Evolutionary conservation across 2,329 filamentous ascomycete genomes (phyloP), one percentile per base, ranked within the genome.

Genomic region (Epichloe glyceriae): DNA sequence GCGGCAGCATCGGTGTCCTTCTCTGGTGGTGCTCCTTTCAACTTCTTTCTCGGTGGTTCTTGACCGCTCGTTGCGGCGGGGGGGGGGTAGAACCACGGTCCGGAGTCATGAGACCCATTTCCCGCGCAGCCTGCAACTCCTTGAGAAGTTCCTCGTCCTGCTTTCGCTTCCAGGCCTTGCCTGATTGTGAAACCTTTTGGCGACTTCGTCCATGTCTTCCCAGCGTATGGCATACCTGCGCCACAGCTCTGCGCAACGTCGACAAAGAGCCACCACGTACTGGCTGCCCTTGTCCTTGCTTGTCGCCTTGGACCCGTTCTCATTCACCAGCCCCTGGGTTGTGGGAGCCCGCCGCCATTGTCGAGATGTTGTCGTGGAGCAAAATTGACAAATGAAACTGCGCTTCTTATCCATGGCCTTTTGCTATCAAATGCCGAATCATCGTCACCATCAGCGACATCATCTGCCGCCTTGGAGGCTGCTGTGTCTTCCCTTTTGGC

Each of bases 341-440:
- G 82, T 84, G 8, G 93, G 93, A 12, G 93, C 93, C 53, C 91
- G 80, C 51, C 93, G 80, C 93, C 93, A 98, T 65, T 95, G 88
- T 48, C 88, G 79, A 5, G 90, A 95, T 51, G 77, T 75, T 54
- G 85, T 85, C 3, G 82, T 86, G 48, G 74, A 77, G 67, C 93
- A 98, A 64, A 96, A 97, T 64, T 95, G 96, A 76, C 93, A 98
- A 57, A 88, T 78, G 61, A 98, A 97, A 19, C 79, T 79, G 55
- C 86, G 83, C 67, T 94, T 95, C 64, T 84, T 85, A 53, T 81
- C 75, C 3, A 70, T 68, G 0, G 91, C 89, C 70, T 97, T 98
- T 84, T 84, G 46, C 82, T 83, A 64, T 98, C 93, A 60, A 95
- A 98, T 3, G 93, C 93, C 5, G 93, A 98, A 67, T 98, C 93